phyloP scores from a whole-genome alignment of 257 asterid genomes.

The Nicotiana otophora region DNA sequence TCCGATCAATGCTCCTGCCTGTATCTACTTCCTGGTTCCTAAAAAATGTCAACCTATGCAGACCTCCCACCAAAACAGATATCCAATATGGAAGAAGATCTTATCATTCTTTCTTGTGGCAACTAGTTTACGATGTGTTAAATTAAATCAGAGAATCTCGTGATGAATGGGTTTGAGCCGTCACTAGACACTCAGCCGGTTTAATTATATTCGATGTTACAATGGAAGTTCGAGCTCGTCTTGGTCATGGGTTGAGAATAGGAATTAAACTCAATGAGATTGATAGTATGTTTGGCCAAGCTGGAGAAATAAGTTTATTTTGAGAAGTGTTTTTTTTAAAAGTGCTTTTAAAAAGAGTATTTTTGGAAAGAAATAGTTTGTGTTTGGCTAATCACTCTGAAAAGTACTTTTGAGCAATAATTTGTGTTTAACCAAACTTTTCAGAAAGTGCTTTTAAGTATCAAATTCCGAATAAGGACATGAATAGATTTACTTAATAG shows the following conservation, averaged over 20 bases:
- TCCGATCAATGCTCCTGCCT: neutral
- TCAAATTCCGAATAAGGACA: too few relatives aligned
- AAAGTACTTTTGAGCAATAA: too few relatives aligned
- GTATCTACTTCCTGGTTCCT: neutral
- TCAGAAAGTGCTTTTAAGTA: too few relatives aligned
- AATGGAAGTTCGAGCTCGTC: neutral
- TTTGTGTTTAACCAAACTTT: too few relatives aligned
- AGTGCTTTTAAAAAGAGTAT: too few relatives aligned
- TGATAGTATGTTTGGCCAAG: neutral
- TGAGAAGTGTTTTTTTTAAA: too few relatives aligned
- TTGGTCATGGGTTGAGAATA: neutral
- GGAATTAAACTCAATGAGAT: neutral
- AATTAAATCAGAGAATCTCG: neutral
- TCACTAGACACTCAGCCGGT: neutral
- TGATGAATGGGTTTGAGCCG: neutral
- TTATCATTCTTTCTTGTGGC: neutral
- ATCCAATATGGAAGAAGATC: neutral
- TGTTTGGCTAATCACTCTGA: too few relatives aligned
- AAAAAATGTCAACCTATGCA: neutral
- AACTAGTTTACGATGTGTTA: neutral
- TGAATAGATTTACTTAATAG: too few relatives aligned
- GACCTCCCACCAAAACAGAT: neutral
- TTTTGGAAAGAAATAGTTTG: too few relatives aligned
- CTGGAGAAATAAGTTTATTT: too few relatives aligned
- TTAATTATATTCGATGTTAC: neutral